Percentiles rank a stretch among this genome's conserved stretches.
phyloP scores from a whole-genome alignment of 2,329 filamentous ascomycete species.

The Pyricularia sp. region DNA sequence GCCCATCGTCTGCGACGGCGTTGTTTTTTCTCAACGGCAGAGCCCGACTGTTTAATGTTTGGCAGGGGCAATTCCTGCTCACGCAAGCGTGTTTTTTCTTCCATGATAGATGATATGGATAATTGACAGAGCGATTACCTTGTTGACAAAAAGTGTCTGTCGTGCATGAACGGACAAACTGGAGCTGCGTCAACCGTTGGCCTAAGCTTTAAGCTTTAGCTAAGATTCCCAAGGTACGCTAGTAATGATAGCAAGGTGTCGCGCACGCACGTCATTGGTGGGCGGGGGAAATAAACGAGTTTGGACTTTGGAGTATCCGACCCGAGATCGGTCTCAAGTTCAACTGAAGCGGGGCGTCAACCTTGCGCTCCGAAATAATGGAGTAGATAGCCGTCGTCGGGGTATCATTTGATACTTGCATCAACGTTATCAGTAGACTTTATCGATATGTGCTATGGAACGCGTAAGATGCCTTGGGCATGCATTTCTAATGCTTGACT shows the following conservation, averaged over 20 bases:
- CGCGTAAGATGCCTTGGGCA: background rate
- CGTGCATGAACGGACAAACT: too few relatives aligned
- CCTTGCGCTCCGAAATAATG: background rate
- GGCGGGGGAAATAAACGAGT: background rate
- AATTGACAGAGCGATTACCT: background rate
- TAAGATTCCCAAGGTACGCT: background rate
- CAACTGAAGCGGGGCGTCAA: background rate
- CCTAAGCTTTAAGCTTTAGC: background rate
- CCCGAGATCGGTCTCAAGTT: background rate
- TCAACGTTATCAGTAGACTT: background rate
- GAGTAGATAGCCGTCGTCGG: background rate
- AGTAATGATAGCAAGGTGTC: background rate
- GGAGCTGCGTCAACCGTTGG: too few relatives aligned
- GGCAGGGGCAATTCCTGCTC: background rate
- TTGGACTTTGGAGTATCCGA: background rate
- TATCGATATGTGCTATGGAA: background rate
- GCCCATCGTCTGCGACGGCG: background rate
- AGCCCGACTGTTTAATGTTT: background rate
- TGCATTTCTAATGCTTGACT: background rate
- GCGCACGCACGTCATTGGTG: background rate
- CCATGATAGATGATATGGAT: background rate
- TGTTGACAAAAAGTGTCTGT: background rate
- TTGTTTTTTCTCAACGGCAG: background rate
- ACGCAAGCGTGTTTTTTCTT: background rate
- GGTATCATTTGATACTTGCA: background rate